Evolutionary conservation across 164 flowering plant genomes (phyloP).

Genomic region (Platanus orientalis): DNA sequence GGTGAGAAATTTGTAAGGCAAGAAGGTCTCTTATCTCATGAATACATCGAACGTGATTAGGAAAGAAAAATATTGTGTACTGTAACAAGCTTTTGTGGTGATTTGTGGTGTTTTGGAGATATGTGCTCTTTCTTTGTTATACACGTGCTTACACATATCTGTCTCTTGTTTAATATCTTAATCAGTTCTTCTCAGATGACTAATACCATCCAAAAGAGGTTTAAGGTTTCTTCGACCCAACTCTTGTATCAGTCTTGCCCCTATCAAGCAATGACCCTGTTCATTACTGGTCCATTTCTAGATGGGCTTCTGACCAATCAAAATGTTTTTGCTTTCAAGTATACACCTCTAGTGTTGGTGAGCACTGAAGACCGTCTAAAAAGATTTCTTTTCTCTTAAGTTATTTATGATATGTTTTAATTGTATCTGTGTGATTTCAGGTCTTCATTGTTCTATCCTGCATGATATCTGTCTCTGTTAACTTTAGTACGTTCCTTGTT

Average conservation of each 20-base stretch:
- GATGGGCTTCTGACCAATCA: constrained; percentile 74
- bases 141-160: background rate
- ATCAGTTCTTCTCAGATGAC: constrained; percentile 68
- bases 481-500: constrained; percentile 94
- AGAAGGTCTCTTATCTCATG: constrained; percentile 1
- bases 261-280: constrained; percentile 76
- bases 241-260: constrained; percentile 93
- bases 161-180: constrained; percentile 39
- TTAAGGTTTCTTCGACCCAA: constrained; percentile 92
- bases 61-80: background rate
- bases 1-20: background rate
- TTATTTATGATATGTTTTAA: background rate
- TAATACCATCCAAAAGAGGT: constrained; percentile 92
- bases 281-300: constrained; percentile 78
- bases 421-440: constrained; percentile 30
- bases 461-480: constrained; percentile 90
- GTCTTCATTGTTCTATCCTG: constrained; percentile 91
- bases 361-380: constrained; percentile 19
- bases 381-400: background rate
- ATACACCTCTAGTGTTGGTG: constrained; percentile 92
- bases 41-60: background rate
- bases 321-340: constrained; percentile 85
- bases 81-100: background rate
- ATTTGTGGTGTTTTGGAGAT: too few species aligned
- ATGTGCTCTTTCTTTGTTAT: background rate